Evolutionary conservation across 2,329 filamentous ascomycete genomes (phyloP), one percentile per base, ranked within the genome.

Genomic region (Ceratocystis variospora): DNA sequence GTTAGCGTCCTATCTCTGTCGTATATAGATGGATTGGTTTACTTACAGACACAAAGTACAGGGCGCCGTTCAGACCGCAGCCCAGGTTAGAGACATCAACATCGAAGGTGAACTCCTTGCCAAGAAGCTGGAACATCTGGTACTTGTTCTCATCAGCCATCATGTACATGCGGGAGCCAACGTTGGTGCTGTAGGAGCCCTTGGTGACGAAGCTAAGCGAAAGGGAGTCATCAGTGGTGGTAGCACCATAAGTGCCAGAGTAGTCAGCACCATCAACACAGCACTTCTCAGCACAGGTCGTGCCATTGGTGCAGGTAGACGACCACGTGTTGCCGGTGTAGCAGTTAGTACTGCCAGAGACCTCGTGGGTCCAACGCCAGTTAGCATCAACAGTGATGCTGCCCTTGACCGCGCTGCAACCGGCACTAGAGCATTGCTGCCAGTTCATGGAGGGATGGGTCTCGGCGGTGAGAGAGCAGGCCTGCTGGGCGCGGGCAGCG

Each of bases 61-160:
- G 74, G 33, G 85, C 85, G 64, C 83, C 83, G 74, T 88, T 87
- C 68, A 88, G 74, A 64, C 86, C 86, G 70, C 86, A 88, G 44
- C 71, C 80, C 31, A 87, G 77, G 66, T 80, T 79, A 33, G 83
- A 86, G 37, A 86, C 79, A 71, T 88, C 85, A 17, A 87, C 83
- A 66, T 87, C 84, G 67, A 88, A 87, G 45, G 82, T 81, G 71
- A 88, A 82, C 73, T 88, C 85, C 71, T 83, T 78, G 74, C 81
- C 81, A 68, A 81, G 76, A 64, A 87, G 76, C 66, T 82, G 78
- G 75, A 87, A 82, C 71, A 81, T 79, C 74, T 86, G 75, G 72
- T 87, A 87, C 67, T 78, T 79, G 68, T 75, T 76, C 10, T 80
- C 78, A 63, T 78, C 75, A 68, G 79, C 77, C 75, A 87, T 78